phyloP scores from a whole-genome alignment of 306 rosid species.

The Glycine latifolia region DNA sequence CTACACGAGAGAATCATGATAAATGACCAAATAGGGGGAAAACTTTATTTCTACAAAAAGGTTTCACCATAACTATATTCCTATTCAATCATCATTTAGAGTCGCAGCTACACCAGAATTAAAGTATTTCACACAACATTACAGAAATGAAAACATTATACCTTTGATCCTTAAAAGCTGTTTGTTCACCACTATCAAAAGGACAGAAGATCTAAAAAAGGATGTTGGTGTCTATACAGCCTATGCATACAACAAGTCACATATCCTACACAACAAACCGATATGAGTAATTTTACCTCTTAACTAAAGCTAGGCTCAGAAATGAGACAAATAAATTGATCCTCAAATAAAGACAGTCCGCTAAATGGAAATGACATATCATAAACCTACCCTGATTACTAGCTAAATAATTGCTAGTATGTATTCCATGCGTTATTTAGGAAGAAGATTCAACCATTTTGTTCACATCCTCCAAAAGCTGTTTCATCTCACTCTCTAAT shows the following conservation, averaged over 20 bases:
- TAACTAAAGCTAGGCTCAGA: conserved; percentile 28
- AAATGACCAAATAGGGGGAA: background rate
- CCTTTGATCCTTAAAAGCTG: conserved; percentile 35
- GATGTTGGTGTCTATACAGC: conserved; percentile 45
- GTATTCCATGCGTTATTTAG: conserved; percentile 40
- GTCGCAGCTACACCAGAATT: conserved; percentile 13
- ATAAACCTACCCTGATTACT: conserved; percentile 50
- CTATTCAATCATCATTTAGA: background rate
- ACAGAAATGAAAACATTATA: background rate
- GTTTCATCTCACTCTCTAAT: conserved; percentile 60
- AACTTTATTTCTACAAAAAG: background rate
- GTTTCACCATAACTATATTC: conserved; percentile 30
- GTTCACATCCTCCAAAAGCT: conserved; percentile 68
- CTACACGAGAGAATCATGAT: background rate
- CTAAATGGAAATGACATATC: conserved; percentile 43
- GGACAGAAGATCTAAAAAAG: conserved; percentile 13
- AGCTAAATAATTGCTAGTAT: conserved; percentile 37
- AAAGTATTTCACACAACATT: background rate
- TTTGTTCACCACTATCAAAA: conserved; percentile 33
- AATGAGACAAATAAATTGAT: conserved; percentile 40
- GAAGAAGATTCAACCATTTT: conserved; percentile 59
- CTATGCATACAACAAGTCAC: conserved; percentile 40
- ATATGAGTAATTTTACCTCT: conserved; percentile 32
- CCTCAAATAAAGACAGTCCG: conserved; percentile 35
- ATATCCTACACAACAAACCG: conserved; percentile 38